Evolutionary conservation across 345 rosid genomes (phyloP).

Genomic region (Toxicodendron radicans): DNA sequence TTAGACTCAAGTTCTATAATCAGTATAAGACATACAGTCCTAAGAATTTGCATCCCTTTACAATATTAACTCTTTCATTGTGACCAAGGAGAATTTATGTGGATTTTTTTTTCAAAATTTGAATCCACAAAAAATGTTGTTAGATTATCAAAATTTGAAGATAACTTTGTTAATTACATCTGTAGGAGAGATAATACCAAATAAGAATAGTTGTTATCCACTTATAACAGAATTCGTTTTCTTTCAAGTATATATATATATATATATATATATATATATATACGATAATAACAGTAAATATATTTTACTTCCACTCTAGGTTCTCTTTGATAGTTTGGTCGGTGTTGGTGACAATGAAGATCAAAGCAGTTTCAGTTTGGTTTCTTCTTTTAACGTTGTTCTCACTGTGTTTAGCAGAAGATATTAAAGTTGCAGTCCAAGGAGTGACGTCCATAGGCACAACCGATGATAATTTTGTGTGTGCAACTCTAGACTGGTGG

Average conservation of each 20-base stretch:
- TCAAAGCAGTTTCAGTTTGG: neutral
- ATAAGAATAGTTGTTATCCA: neutral
- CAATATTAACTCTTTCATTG: too few relatives aligned
- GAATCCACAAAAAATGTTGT: too few relatives aligned
- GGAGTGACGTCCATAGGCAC: slow-evolving; percentile 39
- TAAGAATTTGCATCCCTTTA: too few relatives aligned
- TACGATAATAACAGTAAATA: neutral
- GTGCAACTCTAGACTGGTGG: slow-evolving; percentile 77
- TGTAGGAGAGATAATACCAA: neutral
- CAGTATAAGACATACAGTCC: too few relatives aligned
- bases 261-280: neutral
- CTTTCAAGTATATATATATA: neutral
- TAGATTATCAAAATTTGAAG: neutral
- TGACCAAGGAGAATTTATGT: too few relatives aligned
- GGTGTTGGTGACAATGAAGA: neutral
- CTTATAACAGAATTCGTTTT: neutral
- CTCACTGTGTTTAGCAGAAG: slow-evolving; percentile 21
- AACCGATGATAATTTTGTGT: slow-evolving; percentile 53
- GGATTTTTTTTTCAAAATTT: too few relatives aligned
- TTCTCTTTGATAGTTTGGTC: neutral
- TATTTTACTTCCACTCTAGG: neutral
- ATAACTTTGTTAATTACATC: too few relatives aligned
- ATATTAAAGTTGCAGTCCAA: slow-evolving; percentile 33
- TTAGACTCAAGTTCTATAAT: too few relatives aligned
- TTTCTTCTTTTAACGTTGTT: slow-evolving; percentile 9